These are phyloP conservation scores for Nemania diffusa DNA, from an alignment of 2,329 filamentous ascomycete species.

Conservation along the genomic window DNA sequence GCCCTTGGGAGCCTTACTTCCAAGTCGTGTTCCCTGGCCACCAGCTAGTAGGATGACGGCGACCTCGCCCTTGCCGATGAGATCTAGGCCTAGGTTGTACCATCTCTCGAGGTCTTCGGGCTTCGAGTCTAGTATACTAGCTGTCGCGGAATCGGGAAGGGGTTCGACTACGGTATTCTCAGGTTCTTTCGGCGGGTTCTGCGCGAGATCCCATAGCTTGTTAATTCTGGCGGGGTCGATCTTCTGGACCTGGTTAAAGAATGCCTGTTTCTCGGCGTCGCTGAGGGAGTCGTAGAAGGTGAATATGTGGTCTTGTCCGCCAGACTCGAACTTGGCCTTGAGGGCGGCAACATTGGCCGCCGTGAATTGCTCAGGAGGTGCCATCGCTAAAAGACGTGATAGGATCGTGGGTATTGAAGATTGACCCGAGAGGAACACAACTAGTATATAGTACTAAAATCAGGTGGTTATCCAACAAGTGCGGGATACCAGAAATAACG, in stretches of 20 bases:
- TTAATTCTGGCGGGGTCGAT: slow-evolving; percentile 92
- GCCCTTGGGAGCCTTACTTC: slow-evolving; percentile 95
- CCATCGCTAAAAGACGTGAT: slow-evolving; percentile 40
- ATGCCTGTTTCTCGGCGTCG: slow-evolving; percentile 75
- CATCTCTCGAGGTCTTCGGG: slow-evolving; percentile 81
- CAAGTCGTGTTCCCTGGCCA: slow-evolving; percentile 93
- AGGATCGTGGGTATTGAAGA: background rate
- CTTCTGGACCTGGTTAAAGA: slow-evolving; percentile 82
- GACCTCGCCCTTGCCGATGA: slow-evolving; percentile 79
- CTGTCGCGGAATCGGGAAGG: slow-evolving; percentile 84
- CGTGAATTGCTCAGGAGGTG: slow-evolving; percentile 63
- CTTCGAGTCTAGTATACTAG: slow-evolving; percentile 91
- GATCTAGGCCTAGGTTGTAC: slow-evolving; percentile 85
- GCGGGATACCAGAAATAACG: background rate
- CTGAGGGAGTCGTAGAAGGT: slow-evolving; percentile 86
- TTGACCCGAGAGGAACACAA: background rate
- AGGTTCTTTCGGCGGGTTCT: slow-evolving; percentile 77
- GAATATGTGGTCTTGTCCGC: slow-evolving; percentile 84
- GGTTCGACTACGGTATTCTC: slow-evolving; percentile 75
- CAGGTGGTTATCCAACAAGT: slow-evolving; percentile 2
- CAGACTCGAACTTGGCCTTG: slow-evolving; percentile 76
- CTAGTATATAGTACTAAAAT: slow-evolving; percentile 20
- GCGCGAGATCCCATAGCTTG: slow-evolving; percentile 81
- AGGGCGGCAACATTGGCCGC: slow-evolving; percentile 74
- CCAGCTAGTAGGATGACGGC: slow-evolving; percentile 96